Conservation (phyloP, 768 basidiomycete species). For the Hygrocybe punicea region DNA sequence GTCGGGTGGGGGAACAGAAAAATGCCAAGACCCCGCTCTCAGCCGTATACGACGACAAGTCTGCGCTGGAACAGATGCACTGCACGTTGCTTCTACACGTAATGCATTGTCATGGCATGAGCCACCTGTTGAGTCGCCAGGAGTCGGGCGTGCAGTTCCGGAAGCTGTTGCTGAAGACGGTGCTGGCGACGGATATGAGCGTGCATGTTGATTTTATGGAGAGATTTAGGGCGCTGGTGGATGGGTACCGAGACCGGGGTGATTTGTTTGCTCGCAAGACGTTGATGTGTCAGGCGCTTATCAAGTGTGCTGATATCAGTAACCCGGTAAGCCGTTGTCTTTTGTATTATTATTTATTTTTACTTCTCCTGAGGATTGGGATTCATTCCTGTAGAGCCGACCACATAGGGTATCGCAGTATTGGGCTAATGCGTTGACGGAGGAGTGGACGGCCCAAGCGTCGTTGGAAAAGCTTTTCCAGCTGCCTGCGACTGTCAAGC, state of each 20-base stretch:
- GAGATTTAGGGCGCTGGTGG: constrained; percentile 51
- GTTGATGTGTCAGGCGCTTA: constrained; percentile 81
- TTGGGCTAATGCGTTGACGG: constrained; percentile 85
- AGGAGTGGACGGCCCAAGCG: constrained; percentile 91
- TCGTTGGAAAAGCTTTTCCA: constrained; percentile 76
- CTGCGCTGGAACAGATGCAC: constrained; percentile 91
- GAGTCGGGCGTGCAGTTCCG: constrained; percentile 50
- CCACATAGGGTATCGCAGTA: constrained; percentile 88
- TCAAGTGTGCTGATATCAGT: constrained; percentile 98
- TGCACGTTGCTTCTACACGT: constrained; percentile 74
- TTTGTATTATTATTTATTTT: constrained; percentile 3
- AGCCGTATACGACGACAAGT: constrained; percentile 82
- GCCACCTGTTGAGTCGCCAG: constrained; percentile 59
- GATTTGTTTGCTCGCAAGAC: constrained; percentile 52
- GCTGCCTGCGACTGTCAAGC: constrained; percentile 59
- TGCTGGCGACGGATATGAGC: constrained; percentile 94
- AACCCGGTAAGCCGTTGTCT: constrained; percentile 73
- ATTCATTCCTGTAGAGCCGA: constrained; percentile 57
- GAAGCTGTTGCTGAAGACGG: constrained; percentile 72
- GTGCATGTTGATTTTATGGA: constrained; percentile 84
- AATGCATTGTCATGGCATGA: constrained; percentile 77
- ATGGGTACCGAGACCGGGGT: constrained; percentile 34
- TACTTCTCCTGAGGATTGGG: not conserved
- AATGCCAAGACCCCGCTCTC: constrained; percentile 90
- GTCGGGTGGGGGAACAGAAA: constrained; percentile 57